These are phyloP conservation scores for Phytophthora ohioensis DNA, from an alignment of 352 stramenopile species.

Conservation along the genomic window DNA sequence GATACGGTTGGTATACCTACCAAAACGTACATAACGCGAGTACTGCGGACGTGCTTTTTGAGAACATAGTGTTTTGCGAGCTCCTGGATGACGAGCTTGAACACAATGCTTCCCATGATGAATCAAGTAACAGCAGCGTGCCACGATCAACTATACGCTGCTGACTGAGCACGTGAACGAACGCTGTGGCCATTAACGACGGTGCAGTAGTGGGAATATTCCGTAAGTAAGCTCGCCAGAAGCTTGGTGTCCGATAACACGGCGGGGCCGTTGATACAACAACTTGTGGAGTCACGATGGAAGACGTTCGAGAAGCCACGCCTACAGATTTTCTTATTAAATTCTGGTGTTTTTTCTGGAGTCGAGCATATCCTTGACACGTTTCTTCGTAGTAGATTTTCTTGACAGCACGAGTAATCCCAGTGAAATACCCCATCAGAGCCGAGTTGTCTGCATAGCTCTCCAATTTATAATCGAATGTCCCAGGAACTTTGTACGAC, in stretches of 20 bases:
- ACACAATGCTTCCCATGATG: constrained; percentile 21
- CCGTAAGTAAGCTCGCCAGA: constrained; percentile 12
- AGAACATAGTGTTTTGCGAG: constrained; percentile 34
- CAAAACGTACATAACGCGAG: constrained; percentile 38
- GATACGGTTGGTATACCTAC: constrained; percentile 46
- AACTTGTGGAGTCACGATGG: background rate
- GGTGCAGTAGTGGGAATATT: background rate
- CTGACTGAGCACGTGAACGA: constrained; percentile 31
- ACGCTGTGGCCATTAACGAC: constrained; percentile 22
- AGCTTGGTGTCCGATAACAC: background rate
- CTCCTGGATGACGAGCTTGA: constrained; percentile 49
- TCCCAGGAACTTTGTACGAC: background rate
- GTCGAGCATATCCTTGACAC: constrained; percentile 8
- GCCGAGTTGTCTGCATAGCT: constrained; percentile 15
- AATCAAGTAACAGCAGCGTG: constrained; percentile 13
- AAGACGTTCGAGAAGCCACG: background rate
- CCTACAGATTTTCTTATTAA: too few species aligned
- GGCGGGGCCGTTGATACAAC: background rate
- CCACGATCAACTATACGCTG: constrained; percentile 17
- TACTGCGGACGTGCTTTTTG: constrained; percentile 31
- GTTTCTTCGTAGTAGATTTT: constrained; percentile 38
- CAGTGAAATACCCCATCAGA: constrained; percentile 31
- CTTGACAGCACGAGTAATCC: constrained; percentile 11
- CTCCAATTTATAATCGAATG: constrained; percentile 24
- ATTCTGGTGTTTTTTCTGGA: background rate